Evolutionary conservation across 1,284 basidiomycete genomes (phyloP).

Genomic region (Marasmius oreades): DNA sequence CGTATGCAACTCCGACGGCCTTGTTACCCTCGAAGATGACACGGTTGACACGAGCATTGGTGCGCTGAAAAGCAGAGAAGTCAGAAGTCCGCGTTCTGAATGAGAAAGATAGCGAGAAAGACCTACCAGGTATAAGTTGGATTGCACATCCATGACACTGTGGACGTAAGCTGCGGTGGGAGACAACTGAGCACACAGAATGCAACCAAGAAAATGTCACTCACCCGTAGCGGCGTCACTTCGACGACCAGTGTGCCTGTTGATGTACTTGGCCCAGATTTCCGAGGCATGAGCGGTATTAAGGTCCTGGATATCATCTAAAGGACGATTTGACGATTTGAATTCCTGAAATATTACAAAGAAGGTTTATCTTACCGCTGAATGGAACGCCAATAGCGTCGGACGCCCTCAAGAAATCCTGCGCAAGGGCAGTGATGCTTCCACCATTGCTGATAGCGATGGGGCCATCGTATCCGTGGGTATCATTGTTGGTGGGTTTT

Average conservation of each 20-base stretch:
- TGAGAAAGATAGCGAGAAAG: neutral
- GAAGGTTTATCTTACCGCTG: conserved; percentile 44
- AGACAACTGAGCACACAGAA: conserved; percentile 6
- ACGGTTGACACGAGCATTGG: conserved; percentile 62
- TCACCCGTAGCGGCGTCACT: conserved; percentile 68
- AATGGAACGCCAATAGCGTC: conserved; percentile 63
- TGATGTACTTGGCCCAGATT: conserved; percentile 75
- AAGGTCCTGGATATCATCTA: conserved; percentile 68
- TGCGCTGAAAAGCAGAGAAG: conserved; percentile 25
- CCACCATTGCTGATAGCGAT: conserved; percentile 71
- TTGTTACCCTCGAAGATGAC: conserved; percentile 71
- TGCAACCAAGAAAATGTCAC: conserved; percentile 5
- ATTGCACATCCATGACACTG: conserved; percentile 66
- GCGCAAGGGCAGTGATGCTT: conserved; percentile 55
- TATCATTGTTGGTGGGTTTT: conserved; percentile 56
- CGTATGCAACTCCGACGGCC: conserved; percentile 69
- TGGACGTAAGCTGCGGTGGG: conserved; percentile 55
- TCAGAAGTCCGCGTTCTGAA: neutral
- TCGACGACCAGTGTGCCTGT: conserved; percentile 66
- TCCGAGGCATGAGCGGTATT: conserved; percentile 61
- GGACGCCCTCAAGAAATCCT: conserved; percentile 65
- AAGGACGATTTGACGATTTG: neutral
- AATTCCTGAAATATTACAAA: neutral
- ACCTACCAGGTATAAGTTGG: conserved; percentile 49
- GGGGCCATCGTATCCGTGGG: conserved; percentile 67